Evolutionary conservation across 345 rosid genomes (phyloP).

Genomic region (Eucalyptus erythrocorys): DNA sequence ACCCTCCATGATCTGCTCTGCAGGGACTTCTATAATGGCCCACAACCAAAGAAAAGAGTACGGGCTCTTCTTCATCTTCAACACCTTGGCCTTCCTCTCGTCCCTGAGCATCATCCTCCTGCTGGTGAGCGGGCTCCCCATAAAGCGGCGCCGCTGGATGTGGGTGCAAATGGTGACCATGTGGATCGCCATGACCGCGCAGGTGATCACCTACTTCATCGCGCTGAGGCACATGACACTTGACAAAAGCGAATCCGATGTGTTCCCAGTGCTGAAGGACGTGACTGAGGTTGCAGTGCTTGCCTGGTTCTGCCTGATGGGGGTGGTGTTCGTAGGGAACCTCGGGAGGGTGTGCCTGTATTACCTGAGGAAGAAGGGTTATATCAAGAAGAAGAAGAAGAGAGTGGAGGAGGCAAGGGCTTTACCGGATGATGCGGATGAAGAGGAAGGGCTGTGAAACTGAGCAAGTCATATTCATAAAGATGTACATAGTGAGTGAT

Average conservation of each 20-base stretch:
- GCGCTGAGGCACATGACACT: not conserved
- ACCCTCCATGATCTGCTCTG: not conserved
- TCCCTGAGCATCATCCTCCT: slow-evolving; percentile 17
- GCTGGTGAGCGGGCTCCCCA: slow-evolving; percentile 11
- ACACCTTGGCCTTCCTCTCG: slow-evolving; percentile 8
- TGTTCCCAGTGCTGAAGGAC: not conserved
- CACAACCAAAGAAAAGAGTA: not conserved
- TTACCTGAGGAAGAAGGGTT: slow-evolving; percentile 1
- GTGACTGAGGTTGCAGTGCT: not conserved
- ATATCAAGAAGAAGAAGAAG: not conserved
- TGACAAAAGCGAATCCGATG: not conserved
- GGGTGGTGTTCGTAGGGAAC: not conserved
- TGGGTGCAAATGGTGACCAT: slow-evolving; percentile 12
- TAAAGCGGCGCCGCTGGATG: slow-evolving; percentile 4
- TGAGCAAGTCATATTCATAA: not conserved
- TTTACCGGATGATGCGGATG: not conserved
- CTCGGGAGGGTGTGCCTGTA: not conserved
- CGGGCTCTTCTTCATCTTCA: slow-evolving; percentile 10
- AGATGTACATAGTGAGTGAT: not conserved
- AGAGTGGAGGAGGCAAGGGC: not conserved
- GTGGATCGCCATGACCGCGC: slow-evolving; percentile 10
- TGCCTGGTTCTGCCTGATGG: not conserved
- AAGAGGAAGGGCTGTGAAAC: not conserved
- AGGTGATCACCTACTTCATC: slow-evolving; percentile 3
- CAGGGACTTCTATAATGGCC: slow-evolving; percentile 11